These are phyloP conservation scores for Dryas octopetala DNA, from an alignment of 306 rosid species.

Conservation along the genomic window DNA sequence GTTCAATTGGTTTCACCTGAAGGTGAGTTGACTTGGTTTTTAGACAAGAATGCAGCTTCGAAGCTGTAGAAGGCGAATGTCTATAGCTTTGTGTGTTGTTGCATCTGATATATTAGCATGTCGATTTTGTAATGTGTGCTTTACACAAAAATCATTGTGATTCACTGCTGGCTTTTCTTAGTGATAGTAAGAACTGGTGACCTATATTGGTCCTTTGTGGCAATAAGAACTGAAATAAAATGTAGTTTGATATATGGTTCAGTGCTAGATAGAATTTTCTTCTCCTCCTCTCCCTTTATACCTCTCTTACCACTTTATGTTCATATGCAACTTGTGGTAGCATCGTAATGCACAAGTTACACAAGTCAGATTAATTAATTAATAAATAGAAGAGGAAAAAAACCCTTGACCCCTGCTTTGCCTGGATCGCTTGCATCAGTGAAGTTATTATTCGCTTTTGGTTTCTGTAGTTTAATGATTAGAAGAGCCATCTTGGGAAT, in stretches of 20 bases:
- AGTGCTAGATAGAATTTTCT: neutral
- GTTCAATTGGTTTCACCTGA: conserved; percentile 70
- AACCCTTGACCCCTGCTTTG: neutral
- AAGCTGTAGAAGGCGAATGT: conserved; percentile 52
- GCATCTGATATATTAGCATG: neutral
- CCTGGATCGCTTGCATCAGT: neutral
- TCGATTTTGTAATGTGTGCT: conserved; percentile 3
- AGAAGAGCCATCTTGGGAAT: neutral
- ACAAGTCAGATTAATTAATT: neutral
- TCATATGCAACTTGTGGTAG: neutral
- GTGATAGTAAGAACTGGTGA: neutral
- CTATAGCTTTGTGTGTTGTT: conserved; percentile 21
- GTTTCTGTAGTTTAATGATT: too few species aligned
- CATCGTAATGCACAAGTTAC: neutral
- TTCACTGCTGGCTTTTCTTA: conserved; percentile 11
- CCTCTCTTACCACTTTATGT: neutral
- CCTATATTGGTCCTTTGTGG: neutral
- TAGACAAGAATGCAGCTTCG: conserved; percentile 86
- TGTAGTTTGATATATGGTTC: neutral
- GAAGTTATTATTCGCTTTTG: too few species aligned
- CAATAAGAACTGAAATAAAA: conserved; percentile 17
- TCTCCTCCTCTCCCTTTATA: neutral
- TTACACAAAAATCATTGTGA: conserved; percentile 3
- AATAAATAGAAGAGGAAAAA: neutral
- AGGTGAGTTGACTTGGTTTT: conserved; percentile 78